These are phyloP conservation scores for Suillus ampliporus DNA, from an alignment of 768 basidiomycete species.

Conservation along the genomic window DNA sequence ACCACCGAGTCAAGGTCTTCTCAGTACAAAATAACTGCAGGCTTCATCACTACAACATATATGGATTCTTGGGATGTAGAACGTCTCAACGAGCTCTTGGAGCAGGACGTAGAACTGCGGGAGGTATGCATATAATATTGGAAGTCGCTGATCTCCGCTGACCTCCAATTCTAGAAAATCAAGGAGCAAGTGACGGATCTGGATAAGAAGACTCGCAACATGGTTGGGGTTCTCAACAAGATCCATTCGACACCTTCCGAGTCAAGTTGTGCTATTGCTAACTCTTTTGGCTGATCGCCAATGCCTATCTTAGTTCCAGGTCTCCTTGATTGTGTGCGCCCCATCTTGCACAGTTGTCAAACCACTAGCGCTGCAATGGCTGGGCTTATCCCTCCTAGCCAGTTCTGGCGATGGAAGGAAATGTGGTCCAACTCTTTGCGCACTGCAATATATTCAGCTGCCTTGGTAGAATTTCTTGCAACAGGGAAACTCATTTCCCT, in stretches of 20 bases:
- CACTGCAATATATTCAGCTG: constrained; percentile 67
- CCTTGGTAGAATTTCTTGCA: constrained; percentile 68
- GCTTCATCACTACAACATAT: not conserved
- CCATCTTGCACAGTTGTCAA: constrained; percentile 59
- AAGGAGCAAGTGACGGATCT: constrained; percentile 75
- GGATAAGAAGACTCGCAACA: constrained; percentile 74
- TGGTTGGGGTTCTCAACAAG: constrained; percentile 78
- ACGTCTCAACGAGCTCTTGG: constrained; percentile 61
- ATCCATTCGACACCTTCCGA: constrained; percentile 75
- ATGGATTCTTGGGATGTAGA: constrained; percentile 67
- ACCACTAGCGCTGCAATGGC: constrained; percentile 58
- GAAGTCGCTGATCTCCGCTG: constrained; percentile 5
- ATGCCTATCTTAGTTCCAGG: constrained; percentile 53
- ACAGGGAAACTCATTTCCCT: constrained; percentile 64
- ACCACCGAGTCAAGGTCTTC: not conserved
- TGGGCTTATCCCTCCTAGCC: constrained; percentile 64
- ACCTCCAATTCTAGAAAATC: constrained; percentile 64
- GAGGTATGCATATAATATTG: constrained; percentile 53
- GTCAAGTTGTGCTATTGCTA: constrained; percentile 50
- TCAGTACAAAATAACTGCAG: not conserved
- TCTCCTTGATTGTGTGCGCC: constrained; percentile 61
- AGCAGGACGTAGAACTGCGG: constrained; percentile 64
- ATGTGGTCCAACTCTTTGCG: constrained; percentile 79
- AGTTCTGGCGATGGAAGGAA: constrained; percentile 87
- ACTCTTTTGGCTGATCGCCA: constrained; percentile 15